Conservation (phyloP, 2,329 filamentous ascomycete genomes). For the Colletotrichum sp. region DNA sequence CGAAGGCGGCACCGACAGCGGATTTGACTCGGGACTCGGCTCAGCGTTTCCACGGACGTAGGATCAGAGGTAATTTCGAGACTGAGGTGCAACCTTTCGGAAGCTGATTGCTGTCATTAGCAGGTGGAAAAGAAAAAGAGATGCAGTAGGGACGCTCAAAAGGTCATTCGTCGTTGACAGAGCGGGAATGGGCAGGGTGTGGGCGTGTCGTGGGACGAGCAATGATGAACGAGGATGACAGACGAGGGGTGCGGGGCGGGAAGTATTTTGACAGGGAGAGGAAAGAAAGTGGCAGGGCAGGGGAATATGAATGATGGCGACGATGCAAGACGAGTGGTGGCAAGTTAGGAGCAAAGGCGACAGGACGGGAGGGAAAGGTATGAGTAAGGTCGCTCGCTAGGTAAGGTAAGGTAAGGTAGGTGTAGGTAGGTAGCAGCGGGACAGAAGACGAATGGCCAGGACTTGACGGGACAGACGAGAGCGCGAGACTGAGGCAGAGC, state of each 20-base stretch:
- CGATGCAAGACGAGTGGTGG: conserved; percentile 20
- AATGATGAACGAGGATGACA: conserved; percentile 20
- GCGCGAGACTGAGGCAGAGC: conserved; percentile 11
- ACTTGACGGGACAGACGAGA: not conserved
- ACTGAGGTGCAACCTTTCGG: not conserved
- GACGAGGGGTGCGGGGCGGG: conserved; percentile 21
- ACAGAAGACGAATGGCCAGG: not conserved
- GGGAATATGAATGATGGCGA: conserved; percentile 23
- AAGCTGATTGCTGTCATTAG: conserved; percentile 2
- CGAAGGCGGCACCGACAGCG: conserved; percentile 5
- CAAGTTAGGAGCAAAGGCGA: conserved; percentile 9
- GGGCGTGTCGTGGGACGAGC: conserved; percentile 16
- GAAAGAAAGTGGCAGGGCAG: conserved; percentile 18
- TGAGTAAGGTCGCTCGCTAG: conserved; percentile 2
- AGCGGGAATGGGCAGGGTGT: conserved; percentile 5
- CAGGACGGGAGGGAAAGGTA: not conserved
- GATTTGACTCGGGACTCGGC: not conserved
- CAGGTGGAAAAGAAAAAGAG: not conserved
- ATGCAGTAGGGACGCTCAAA: not conserved
- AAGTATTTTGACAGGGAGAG: conserved; percentile 20
- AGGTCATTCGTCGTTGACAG: not conserved
- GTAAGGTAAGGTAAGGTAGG: not conserved
- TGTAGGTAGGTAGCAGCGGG: not conserved
- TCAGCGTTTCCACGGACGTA: not conserved
- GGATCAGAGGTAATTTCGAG: not conserved